phyloP scores from a whole-genome alignment of 345 rosid genomes.

The Aquilaria sinensis region DNA sequence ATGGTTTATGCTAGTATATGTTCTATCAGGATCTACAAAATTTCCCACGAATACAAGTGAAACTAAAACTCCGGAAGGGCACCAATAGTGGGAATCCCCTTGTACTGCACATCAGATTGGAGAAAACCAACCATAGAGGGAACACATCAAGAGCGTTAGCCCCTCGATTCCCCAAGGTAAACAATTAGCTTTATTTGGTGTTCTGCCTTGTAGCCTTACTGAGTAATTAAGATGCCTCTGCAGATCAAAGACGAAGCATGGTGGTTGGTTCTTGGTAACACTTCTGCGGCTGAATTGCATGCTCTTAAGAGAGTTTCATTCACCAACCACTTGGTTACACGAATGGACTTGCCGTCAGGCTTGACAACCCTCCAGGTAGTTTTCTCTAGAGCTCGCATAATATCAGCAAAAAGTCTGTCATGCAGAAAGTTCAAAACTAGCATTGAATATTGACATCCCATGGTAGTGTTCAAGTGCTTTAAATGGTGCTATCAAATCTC shows the following conservation, averaged over 20 bases:
- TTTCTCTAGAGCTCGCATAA: too few relatives aligned
- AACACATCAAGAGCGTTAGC: slow-evolving; percentile 70
- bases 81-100: slow-evolving; percentile 28
- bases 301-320: slow-evolving; percentile 90
- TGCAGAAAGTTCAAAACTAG: too few relatives aligned
- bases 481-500: too few relatives aligned
- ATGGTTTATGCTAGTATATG: background rate
- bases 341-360: slow-evolving; percentile 67
- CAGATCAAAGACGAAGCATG: slow-evolving; percentile 97
- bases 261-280: slow-evolving; percentile 90
- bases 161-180: slow-evolving; percentile 92
- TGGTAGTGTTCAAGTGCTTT: too few relatives aligned
- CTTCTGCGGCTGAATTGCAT: slow-evolving; percentile 57
- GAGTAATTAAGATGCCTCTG: slow-evolving; percentile 12
- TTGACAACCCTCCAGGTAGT: slow-evolving; percentile 48
- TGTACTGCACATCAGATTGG: slow-evolving; percentile 53
- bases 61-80: slow-evolving; percentile 56
- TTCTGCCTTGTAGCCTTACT: slow-evolving; percentile 8
- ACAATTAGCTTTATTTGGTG: slow-evolving; percentile 3
- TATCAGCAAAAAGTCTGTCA: too few relatives aligned
- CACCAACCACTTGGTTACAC: slow-evolving; percentile 53
- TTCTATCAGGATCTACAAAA: slow-evolving; percentile 64
- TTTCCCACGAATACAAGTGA: slow-evolving; percentile 63
- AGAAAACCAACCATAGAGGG: slow-evolving; percentile 50
- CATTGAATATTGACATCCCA: too few relatives aligned